Conservation (phyloP, 768 basidiomycete genomes). For the Trametes cinnabarina region DNA sequence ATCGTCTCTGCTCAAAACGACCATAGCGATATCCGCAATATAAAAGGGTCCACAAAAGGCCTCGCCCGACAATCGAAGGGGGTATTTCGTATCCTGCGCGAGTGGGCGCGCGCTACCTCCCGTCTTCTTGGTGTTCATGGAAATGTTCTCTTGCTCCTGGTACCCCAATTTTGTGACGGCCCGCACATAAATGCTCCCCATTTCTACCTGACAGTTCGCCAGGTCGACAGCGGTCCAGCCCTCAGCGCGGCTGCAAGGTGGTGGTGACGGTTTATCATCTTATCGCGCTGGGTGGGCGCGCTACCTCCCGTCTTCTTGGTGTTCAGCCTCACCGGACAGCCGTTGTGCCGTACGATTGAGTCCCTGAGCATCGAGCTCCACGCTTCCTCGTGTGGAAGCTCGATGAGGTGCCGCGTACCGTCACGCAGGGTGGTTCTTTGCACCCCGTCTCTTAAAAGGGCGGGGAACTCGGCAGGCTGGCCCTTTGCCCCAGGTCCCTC, state of each 20-base stretch:
- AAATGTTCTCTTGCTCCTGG: not conserved
- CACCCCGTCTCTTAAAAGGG: not conserved
- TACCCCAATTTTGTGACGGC: not conserved
- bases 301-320: slow-evolving; percentile 2
- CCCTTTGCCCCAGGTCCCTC: not conserved
- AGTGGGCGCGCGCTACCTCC: not conserved
- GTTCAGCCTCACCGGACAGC: too few relatives aligned
- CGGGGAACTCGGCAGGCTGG: not conserved
- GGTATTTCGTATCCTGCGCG: slow-evolving; percentile 5
- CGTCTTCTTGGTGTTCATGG: slow-evolving; percentile 3
- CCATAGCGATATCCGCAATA: slow-evolving; percentile 12
- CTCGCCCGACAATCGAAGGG: slow-evolving; percentile 8
- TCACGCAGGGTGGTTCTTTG: not conserved
- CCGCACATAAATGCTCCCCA: not conserved
- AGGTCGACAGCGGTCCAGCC: not conserved
- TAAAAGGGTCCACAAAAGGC: slow-evolving; percentile 7
- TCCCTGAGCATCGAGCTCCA: slow-evolving; percentile 5
- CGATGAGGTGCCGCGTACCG: not conserved
- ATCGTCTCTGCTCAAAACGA: slow-evolving; percentile 15
- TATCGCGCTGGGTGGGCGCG: slow-evolving; percentile 7
- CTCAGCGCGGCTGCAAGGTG: not conserved
- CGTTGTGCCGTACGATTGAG: slow-evolving; percentile 5
- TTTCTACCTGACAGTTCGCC: not conserved
- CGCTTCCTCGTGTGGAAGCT: not conserved
- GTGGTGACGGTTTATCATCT: not conserved